These are phyloP conservation scores for Psilocybe azurescens DNA, from an alignment of 768 basidiomycete species.

Conservation along the genomic window DNA sequence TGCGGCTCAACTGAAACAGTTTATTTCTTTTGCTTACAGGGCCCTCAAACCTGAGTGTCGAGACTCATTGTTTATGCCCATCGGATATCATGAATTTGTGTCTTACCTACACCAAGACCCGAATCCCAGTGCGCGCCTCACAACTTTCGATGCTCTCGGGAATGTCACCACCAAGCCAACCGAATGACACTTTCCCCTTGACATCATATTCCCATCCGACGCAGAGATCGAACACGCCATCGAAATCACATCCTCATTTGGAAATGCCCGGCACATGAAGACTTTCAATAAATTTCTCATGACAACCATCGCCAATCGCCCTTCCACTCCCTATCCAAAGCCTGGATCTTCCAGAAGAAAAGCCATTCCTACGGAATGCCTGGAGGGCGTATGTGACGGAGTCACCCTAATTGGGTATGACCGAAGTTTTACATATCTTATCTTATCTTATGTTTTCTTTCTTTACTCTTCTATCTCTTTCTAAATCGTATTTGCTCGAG, in stretches of 20 bases:
- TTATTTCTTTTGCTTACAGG: not conserved
- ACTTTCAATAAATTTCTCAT: too few species aligned
- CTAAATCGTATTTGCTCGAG: too few species aligned
- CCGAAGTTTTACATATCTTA: not conserved
- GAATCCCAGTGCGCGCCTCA: not conserved
- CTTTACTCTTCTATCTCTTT: too few species aligned
- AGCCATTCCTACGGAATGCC: conserved; percentile 5
- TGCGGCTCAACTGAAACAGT: not conserved
- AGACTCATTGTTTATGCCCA: not conserved
- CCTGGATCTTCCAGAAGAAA: not conserved
- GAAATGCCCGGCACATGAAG: too few species aligned
- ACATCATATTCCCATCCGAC: not conserved
- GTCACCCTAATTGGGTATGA: not conserved
- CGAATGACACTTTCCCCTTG: not conserved
- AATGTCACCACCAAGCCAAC: not conserved
- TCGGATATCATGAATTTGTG: not conserved
- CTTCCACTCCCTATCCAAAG: too few species aligned
- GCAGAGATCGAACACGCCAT: not conserved
- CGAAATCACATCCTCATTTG: too few species aligned
- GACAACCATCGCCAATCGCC: too few species aligned
- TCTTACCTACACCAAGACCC: not conserved
- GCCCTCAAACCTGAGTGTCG: not conserved
- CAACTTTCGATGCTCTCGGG: not conserved
- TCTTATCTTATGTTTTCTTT: too few species aligned
- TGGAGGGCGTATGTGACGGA: conserved; percentile 13